Evolutionary conservation across 768 basidiomycete species (phyloP).

Genomic region (Rubroboletus satanas): DNA sequence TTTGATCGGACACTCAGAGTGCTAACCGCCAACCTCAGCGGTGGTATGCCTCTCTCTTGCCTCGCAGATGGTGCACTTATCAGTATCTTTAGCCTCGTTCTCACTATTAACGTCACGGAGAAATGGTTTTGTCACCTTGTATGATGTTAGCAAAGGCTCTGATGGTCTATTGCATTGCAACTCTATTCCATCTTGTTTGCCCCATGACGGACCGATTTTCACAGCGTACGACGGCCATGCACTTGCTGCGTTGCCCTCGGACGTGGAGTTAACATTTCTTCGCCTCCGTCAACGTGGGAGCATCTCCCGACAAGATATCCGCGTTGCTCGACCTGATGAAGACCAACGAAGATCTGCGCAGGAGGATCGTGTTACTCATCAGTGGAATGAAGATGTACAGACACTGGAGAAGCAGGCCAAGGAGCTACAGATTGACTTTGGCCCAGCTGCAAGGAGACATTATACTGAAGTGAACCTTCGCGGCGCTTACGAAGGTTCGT

Average conservation of each 20-base stretch:
- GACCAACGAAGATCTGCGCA: conserved; percentile 5
- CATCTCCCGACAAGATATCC: conserved; percentile 42
- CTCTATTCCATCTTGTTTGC: conserved; percentile 40
- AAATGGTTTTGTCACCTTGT: conserved; percentile 58
- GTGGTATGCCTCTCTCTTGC: conserved; percentile 25
- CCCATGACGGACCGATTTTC: conserved; percentile 24
- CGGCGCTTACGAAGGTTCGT: conserved; percentile 54
- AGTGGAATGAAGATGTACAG: conserved; percentile 41
- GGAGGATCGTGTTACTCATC: conserved; percentile 15
- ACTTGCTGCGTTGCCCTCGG: conserved; percentile 29
- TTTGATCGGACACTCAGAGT: conserved; percentile 55
- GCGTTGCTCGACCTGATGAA: conserved; percentile 10
- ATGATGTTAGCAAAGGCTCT: conserved; percentile 49
- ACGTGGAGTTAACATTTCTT: conserved; percentile 37
- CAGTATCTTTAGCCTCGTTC: conserved; percentile 37
- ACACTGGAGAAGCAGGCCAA: conserved; percentile 31
- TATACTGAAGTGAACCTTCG: conserved; percentile 47
- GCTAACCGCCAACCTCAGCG: conserved; percentile 35
- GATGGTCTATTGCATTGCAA: conserved; percentile 44
- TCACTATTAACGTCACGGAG: conserved; percentile 59
- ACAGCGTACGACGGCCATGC: conserved; percentile 31
- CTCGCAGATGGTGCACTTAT: neutral
- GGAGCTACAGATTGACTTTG: conserved; percentile 35
- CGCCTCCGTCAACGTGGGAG: conserved; percentile 47
- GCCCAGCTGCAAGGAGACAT: conserved; percentile 44